Percentiles rank a stretch among this genome's conserved stretches.
These are phyloP conservation scores for Cercis canadensis DNA, from an alignment of 306 rosid genomes.

Conservation along the genomic window DNA sequence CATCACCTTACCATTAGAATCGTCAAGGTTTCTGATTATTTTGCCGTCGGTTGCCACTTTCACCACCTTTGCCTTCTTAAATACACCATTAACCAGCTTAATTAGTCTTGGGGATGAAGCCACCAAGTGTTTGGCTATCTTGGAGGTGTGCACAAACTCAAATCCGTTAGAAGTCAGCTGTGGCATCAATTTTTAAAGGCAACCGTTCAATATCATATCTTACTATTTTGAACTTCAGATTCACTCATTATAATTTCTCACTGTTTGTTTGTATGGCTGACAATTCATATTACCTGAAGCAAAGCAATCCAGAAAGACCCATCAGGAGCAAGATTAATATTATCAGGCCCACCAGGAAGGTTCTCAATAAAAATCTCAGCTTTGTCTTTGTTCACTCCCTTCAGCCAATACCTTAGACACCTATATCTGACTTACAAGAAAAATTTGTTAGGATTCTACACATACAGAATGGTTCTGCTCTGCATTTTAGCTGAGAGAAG, in stretches of 20 bases:
- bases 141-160: constrained; percentile 56
- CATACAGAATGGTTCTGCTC: neutral
- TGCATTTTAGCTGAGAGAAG: neutral
- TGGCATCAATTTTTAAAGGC: constrained; percentile 24
- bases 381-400: constrained; percentile 61
- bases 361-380: constrained; percentile 66
- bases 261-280: neutral
- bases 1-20: constrained; percentile 61
- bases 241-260: neutral
- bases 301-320: constrained; percentile 82
- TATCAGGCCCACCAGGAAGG: constrained; percentile 81
- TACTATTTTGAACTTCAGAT: neutral
- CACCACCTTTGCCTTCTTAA: constrained; percentile 53
- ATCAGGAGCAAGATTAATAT: constrained; percentile 74
- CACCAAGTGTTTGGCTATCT: constrained; percentile 51
- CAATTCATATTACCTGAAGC: constrained; percentile 43
- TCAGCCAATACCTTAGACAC: constrained; percentile 58
- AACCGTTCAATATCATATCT: neutral
- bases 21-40: constrained; percentile 60
- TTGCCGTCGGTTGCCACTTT: constrained; percentile 66
- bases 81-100: constrained; percentile 32
- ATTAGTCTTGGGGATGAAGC: constrained; percentile 61
- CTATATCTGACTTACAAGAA: constrained; percentile 47
- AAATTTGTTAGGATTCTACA: neutral
- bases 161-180: constrained; percentile 41